These are phyloP conservation scores for Durusdinium trenchii DNA, from an alignment of 73 alveolate genomes.

Conservation along the genomic window DNA sequence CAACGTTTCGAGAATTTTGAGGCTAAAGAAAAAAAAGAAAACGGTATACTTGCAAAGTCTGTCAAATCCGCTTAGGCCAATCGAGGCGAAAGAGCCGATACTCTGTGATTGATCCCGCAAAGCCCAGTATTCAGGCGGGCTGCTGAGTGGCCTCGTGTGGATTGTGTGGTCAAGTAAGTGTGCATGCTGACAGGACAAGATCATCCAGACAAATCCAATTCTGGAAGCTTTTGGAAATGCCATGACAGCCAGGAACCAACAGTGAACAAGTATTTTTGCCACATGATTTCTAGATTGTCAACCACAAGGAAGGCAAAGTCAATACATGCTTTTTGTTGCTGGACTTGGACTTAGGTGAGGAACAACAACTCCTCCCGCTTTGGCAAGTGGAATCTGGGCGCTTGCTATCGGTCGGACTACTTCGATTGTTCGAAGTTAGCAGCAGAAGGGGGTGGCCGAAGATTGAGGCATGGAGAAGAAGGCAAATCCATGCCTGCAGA, in stretches of 20 bases:
- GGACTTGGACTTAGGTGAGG: conserved; percentile 58
- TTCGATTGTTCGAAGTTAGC: too few species aligned
- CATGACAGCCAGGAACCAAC: conserved; percentile 96
- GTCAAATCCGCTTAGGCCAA: too few species aligned
- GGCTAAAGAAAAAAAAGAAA: too few species aligned
- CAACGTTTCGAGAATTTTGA: too few species aligned
- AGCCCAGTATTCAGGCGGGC: conserved; percentile 46
- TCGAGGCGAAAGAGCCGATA: conserved; percentile 33
- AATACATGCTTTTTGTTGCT: neutral
- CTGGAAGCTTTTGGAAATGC: conserved; percentile 98
- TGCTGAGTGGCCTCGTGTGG: neutral
- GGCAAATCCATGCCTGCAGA: too few species aligned
- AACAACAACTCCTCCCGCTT: conserved; percentile 97
- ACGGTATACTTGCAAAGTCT: too few species aligned
- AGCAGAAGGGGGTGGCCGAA: too few species aligned
- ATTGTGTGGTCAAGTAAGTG: too few species aligned
- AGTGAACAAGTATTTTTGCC: neutral
- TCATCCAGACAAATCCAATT: conserved; percentile 97
- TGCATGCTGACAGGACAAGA: conserved; percentile 97
- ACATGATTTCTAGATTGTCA: neutral
- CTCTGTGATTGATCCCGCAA: conserved; percentile 43
- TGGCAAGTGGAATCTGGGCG: conserved; percentile 35
- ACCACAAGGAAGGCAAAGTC: neutral
- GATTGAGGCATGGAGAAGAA: too few species aligned
- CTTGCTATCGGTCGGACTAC: too few species aligned